These are phyloP conservation scores for Didymella glomerata DNA, from an alignment of 2,329 filamentous ascomycete species.

Conservation along the genomic window DNA sequence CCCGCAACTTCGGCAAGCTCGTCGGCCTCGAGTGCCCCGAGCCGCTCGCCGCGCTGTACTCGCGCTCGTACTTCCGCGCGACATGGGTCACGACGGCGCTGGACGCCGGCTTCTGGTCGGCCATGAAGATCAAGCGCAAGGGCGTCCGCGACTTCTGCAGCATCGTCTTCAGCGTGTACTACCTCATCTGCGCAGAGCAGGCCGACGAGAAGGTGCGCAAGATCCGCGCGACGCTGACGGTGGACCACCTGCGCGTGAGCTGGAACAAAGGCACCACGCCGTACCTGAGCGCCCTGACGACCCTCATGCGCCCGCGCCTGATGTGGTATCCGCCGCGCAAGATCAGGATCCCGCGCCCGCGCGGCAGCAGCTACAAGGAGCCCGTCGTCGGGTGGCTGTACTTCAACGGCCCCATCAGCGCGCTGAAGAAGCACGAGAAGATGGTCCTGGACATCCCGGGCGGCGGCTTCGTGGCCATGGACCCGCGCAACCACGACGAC, in stretches of 20 bases:
- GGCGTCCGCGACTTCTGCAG: slow-evolving; percentile 84
- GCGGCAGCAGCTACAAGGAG: slow-evolving; percentile 81
- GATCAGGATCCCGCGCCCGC: slow-evolving; percentile 83
- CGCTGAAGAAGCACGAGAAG: slow-evolving; percentile 77
- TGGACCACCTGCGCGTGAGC: slow-evolving; percentile 88
- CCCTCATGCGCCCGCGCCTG: slow-evolving; percentile 77
- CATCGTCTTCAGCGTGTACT: slow-evolving; percentile 86
- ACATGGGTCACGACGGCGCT: slow-evolving; percentile 96
- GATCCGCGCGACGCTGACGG: slow-evolving; percentile 82
- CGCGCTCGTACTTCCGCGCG: slow-evolving; percentile 88
- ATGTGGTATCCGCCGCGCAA: slow-evolving; percentile 82
- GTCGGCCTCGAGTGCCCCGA: slow-evolving; percentile 91
- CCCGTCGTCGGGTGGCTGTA: slow-evolving; percentile 90
- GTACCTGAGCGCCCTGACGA: slow-evolving; percentile 77
- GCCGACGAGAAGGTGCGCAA: slow-evolving; percentile 97
- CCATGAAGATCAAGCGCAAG: slow-evolving; percentile 86
- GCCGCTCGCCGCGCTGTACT: slow-evolving; percentile 93
- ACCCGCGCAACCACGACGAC: slow-evolving; percentile 92
- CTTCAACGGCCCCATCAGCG: slow-evolving; percentile 85
- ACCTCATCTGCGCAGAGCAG: slow-evolving; percentile 89
- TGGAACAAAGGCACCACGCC: slow-evolving; percentile 97
- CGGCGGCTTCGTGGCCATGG: slow-evolving; percentile 96
- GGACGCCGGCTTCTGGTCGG: slow-evolving; percentile 97
- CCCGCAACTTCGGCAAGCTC: slow-evolving; percentile 92
- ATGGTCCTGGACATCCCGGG: slow-evolving; percentile 90